phyloP scores from a whole-genome alignment of 352 stramenopile species.

The Globisporangium carolinianum region DNA sequence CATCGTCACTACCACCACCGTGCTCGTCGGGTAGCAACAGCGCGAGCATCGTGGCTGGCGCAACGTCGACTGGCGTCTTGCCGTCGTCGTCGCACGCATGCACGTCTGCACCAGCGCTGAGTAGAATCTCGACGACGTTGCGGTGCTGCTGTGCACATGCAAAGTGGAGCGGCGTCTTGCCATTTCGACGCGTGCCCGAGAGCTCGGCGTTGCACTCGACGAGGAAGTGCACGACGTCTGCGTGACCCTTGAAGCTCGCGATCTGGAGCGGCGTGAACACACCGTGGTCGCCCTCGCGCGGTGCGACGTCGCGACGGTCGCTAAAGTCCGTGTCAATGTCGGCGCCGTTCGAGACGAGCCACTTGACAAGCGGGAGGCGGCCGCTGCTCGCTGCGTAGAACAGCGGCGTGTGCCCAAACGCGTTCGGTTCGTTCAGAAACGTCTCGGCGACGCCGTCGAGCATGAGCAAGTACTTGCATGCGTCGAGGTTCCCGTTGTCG shows the following conservation, averaged over 20 bases:
- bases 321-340: slow-evolving; percentile 83
- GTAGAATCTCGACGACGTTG: slow-evolving; percentile 50
- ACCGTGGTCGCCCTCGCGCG: slow-evolving; percentile 46
- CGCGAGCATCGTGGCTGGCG: slow-evolving; percentile 32
- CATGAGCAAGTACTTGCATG: slow-evolving; percentile 80
- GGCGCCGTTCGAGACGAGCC: slow-evolving; percentile 76
- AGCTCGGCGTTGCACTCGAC: slow-evolving; percentile 80
- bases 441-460: slow-evolving; percentile 40
- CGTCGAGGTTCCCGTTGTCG: slow-evolving; percentile 76
- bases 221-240: slow-evolving; percentile 64
- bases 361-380: slow-evolving; percentile 71
- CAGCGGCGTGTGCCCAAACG: slow-evolving; percentile 67
- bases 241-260: slow-evolving; percentile 65
- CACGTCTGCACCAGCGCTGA: slow-evolving; percentile 62
- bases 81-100: slow-evolving; percentile 54
- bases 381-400: slow-evolving; percentile 77
- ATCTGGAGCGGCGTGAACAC: slow-evolving; percentile 81
- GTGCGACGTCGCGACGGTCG: slow-evolving; percentile 34
- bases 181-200: slow-evolving; percentile 51
- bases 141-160: slow-evolving; percentile 55
- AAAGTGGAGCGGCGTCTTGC: slow-evolving; percentile 71
- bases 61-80: slow-evolving; percentile 61
- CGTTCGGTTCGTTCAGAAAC: slow-evolving; percentile 72
- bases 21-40: slow-evolving; percentile 46
- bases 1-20: slow-evolving; percentile 8